These are phyloP conservation scores for Saccharomyces hybrid DNA, from an alignment of 1,139 yeast genomes.

Conservation along the genomic window DNA sequence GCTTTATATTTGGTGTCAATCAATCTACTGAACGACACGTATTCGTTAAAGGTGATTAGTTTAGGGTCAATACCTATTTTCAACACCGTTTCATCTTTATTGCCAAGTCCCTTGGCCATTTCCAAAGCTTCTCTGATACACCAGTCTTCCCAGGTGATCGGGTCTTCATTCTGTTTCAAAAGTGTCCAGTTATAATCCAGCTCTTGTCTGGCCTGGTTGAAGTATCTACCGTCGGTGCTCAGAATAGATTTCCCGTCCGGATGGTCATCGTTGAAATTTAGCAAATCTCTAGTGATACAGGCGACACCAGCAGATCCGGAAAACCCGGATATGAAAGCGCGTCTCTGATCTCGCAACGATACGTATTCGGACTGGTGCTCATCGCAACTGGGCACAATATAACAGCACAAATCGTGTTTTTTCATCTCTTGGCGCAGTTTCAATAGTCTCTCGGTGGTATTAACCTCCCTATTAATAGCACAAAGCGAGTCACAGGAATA, in stretches of 20 bases:
- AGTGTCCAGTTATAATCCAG: constrained; percentile 84
- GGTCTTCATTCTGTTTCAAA: constrained; percentile 72
- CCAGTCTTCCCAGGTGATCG: constrained; percentile 88
- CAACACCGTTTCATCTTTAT: constrained; percentile 20
- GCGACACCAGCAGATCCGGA: constrained; percentile 96
- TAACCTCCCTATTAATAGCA: constrained; percentile 37
- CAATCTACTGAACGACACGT: constrained; percentile 33
- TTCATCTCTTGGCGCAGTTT: constrained; percentile 62
- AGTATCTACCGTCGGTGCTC: constrained; percentile 93
- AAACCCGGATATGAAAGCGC: constrained; percentile 82
- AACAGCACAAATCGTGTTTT: constrained; percentile 59
- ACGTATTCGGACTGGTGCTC: constrained; percentile 93
- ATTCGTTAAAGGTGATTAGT: constrained; percentile 49
- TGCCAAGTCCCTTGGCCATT: constrained; percentile 38
- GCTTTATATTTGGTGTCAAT: constrained; percentile 28
- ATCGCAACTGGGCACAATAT: constrained; percentile 86
- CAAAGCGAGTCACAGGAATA: constrained; percentile 36
- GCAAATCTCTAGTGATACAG: constrained; percentile 63
- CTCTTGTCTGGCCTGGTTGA: constrained; percentile 82
- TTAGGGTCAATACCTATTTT: constrained; percentile 54
- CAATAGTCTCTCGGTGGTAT: constrained; percentile 54
- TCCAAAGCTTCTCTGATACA: constrained; percentile 57
- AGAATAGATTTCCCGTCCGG: constrained; percentile 57
- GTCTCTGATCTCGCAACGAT: constrained; percentile 68
- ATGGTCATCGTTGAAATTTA: constrained; percentile 34